Base-by-base conservation (phyloP, 2,329 filamentous ascomycete genomes). In the Helotiales sp. region DNA sequence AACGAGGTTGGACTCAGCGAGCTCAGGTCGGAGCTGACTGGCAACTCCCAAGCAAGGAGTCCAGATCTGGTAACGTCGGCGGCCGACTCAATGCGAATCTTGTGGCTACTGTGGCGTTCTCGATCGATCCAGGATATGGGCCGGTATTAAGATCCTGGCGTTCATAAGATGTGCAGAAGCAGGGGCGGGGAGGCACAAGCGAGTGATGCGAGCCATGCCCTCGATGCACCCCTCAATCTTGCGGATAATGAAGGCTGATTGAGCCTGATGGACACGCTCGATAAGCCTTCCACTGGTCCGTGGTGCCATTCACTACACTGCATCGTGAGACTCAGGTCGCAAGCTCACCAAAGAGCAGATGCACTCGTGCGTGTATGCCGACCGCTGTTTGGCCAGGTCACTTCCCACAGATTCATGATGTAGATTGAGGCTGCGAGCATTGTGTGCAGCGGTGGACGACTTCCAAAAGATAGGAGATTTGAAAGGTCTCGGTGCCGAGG, bases 161-260 rank as follows among this genome's bases (percentile, higher is more conserved):
- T 50, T 31, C 42, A 57, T 60, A 60, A 60, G 59, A 65, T 59
- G 57, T 57, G 46, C 61, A 60, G 44, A 24, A 48, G 19, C 25
- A 31, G 27, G 46, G 46, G 46, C 13, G 3, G 25, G 24, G 46
- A 48, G 40, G 40, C 46, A 48, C 25, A 48, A 48, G 46, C 46
- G 46, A 48, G 46, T n/a, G 46, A 48, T 48, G 46, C 24, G 36
- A 17, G 36, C 36, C 36, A 40, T 40, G 25, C 46, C 15, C 29
- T 29, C 46, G 29, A 29, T 48, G 46, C 46, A 53, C 61, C 58
- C 58, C 56, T 63, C 56, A 60, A 59, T 61, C 48, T 60, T 10
- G 55, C 64, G 64, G 64, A 52, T 61, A 59, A 64, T 61, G 46
- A 54, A 52, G 58, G 52, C 57, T 59, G 59, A 44, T 48, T 33